phyloP scores from a whole-genome alignment of 2,329 filamentous ascomycete species.

The Neophaeococcomyces aloes region DNA sequence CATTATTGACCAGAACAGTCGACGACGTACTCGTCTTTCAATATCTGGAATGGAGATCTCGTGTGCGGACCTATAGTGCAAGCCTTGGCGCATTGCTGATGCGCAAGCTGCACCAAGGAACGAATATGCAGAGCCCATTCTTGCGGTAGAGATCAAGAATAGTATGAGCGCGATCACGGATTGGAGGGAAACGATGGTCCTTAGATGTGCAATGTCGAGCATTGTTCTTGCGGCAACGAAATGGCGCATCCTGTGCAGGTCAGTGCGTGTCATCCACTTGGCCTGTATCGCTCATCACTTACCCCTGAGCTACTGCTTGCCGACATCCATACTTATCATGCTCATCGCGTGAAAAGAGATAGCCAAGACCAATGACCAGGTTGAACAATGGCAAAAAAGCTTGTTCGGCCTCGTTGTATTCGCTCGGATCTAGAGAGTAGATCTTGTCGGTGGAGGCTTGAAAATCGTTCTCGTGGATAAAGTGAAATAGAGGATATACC shows the following conservation, averaged over 20 bases:
- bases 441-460: conserved; percentile 13
- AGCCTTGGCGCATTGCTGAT: conserved; percentile 13
- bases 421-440: conserved; percentile 12
- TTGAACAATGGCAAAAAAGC: conserved; percentile 15
- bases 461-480: conserved; percentile 12
- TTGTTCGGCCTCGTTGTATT: conserved; percentile 14
- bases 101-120: conserved; percentile 13
- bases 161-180: conserved; percentile 11
- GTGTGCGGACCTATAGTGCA: conserved; percentile 13
- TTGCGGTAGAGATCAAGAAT: conserved; percentile 16
- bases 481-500: conserved; percentile 13
- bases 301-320: conserved; percentile 14
- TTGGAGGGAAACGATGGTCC: conserved; percentile 11
- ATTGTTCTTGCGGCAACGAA: conserved; percentile 15
- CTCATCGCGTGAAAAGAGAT: conserved; percentile 11
- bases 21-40: conserved; percentile 8
- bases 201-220: conserved; percentile 12
- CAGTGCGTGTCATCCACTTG: background rate
- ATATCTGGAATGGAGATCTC: conserved; percentile 5
- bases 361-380: conserved; percentile 13
- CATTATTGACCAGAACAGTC: conserved; percentile 15
- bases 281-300: background rate
- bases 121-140: conserved; percentile 13
- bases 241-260: conserved; percentile 10
- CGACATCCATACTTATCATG: conserved; percentile 13